phyloP scores from a whole-genome alignment of 2,329 filamentous ascomycete species.

The Paecilomyces dactylethromorphus region DNA sequence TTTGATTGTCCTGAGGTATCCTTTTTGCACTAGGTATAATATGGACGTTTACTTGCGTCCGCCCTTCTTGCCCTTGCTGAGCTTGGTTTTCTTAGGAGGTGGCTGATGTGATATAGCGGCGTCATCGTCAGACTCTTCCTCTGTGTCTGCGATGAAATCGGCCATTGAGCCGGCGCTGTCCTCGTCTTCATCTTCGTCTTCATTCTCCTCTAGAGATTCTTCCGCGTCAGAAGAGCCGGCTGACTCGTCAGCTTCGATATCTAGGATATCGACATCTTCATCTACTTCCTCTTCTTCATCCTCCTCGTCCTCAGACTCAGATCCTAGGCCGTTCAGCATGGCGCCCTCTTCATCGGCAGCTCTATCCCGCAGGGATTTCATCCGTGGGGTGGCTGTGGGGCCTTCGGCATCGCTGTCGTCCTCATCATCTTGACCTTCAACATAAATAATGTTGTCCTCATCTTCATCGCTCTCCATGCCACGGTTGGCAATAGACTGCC shows the following conservation, averaged over 20 bases:
- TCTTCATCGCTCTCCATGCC: slow-evolving; percentile 45
- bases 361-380: slow-evolving; percentile 31
- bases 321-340: slow-evolving; percentile 32
- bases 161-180: slow-evolving; percentile 49
- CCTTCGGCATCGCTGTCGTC: slow-evolving; percentile 29
- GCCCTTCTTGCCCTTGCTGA: slow-evolving; percentile 26
- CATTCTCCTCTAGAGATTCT: slow-evolving; percentile 52
- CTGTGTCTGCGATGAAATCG: slow-evolving; percentile 43
- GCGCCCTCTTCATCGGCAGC: slow-evolving; percentile 35
- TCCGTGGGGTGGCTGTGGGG: slow-evolving; percentile 20
- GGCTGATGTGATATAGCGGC: slow-evolving; percentile 16
- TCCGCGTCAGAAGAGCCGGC: slow-evolving; percentile 37
- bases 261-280: slow-evolving; percentile 36
- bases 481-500: slow-evolving; percentile 58
- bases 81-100: slow-evolving; percentile 31
- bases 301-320: slow-evolving; percentile 36
- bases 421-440: slow-evolving; percentile 70
- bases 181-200: slow-evolving; percentile 56
- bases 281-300: slow-evolving; percentile 38
- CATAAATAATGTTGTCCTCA: slow-evolving; percentile 73
- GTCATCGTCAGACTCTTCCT: slow-evolving; percentile 29
- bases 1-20: background rate
- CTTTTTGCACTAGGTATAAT: background rate
- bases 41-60: slow-evolving; percentile 22
- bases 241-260: slow-evolving; percentile 39